Evolutionary conservation across 1,139 yeast genomes (phyloP).

Genomic region (Candida sp.): DNA sequence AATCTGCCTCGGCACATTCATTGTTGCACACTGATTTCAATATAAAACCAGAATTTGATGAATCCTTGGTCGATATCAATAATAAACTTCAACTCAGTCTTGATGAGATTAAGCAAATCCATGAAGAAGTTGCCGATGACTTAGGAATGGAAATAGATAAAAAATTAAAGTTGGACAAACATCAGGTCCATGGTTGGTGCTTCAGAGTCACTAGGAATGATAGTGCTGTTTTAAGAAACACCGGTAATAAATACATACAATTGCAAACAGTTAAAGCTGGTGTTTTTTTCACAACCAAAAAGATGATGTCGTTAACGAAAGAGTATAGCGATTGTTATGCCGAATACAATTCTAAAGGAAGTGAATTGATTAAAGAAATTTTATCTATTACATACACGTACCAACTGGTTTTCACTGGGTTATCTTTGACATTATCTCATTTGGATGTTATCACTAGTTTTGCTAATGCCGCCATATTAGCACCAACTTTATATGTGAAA

Average conservation of each 20-base stretch:
- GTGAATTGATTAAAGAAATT: constrained; percentile 77
- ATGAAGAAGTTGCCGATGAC: constrained; percentile 66
- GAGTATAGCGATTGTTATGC: constrained; percentile 57
- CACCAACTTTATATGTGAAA: constrained; percentile 76
- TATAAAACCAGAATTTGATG: constrained; percentile 89
- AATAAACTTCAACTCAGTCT: constrained; percentile 53
- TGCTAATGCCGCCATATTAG: constrained; percentile 81
- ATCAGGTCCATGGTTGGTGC: constrained; percentile 90
- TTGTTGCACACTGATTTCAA: constrained; percentile 59
- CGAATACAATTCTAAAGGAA: constrained; percentile 72
- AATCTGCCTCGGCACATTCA: constrained; percentile 41
- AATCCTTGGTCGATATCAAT: constrained; percentile 61
- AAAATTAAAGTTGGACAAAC: constrained; percentile 85
- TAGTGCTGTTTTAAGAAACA: constrained; percentile 70
- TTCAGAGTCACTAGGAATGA: constrained; percentile 89
- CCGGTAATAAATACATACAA: constrained; percentile 61
- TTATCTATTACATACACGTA: constrained; percentile 78
- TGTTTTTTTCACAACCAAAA: constrained; percentile 77
- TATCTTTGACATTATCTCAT: constrained; percentile 64
- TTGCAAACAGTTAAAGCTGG: constrained; percentile 94
- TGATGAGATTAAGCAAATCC: constrained; percentile 55
- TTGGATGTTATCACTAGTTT: constrained; percentile 82
- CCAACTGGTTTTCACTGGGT: constrained; percentile 67
- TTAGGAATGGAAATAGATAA: constrained; percentile 80
- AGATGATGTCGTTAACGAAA: constrained; percentile 56